phyloP scores from a whole-genome alignment of 106 monocot genomes.

The Posidonia australis region DNA sequence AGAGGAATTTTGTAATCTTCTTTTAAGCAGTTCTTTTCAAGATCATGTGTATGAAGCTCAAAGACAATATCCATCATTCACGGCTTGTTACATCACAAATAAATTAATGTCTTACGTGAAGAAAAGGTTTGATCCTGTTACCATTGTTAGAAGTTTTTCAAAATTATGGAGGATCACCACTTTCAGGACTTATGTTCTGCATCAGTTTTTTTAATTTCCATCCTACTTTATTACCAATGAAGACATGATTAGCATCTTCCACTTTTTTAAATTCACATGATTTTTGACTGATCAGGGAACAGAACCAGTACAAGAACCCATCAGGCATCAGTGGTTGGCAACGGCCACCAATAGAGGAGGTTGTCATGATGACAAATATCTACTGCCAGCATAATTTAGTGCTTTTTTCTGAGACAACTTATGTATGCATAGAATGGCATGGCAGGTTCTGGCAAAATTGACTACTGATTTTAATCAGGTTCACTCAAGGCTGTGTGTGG shows the following conservation, averaged over 20 bases:
- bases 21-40: constrained; percentile 35
- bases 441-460: constrained; percentile 58
- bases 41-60: constrained; percentile 56
- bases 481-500: constrained; percentile 78
- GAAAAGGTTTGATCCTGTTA: constrained; percentile 49
- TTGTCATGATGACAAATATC: constrained; percentile 7
- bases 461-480: constrained; percentile 62
- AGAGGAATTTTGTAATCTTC: constrained; percentile 85
- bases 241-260: not conserved
- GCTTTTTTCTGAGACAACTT: not conserved
- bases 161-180: too few species aligned
- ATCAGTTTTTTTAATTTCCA: too few species aligned
- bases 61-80: constrained; percentile 55
- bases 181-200: too few species aligned
- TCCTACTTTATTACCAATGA: not conserved
- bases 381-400: not conserved
- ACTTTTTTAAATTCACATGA: not conserved
- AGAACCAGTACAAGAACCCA: constrained; percentile 58
- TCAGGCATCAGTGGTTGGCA: constrained; percentile 38
- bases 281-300: constrained; percentile 45
- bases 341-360: constrained; percentile 81
- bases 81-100: constrained; percentile 73
- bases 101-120: constrained; percentile 69
- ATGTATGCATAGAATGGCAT: not conserved
- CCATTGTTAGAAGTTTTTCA: not conserved